A percentile compares a stretch with the other conserved stretches of the same genome.
Evolutionary conservation across 805 yeast genomes (phyloP).

Genomic region (Hanseniaspora thailandica): DNA sequence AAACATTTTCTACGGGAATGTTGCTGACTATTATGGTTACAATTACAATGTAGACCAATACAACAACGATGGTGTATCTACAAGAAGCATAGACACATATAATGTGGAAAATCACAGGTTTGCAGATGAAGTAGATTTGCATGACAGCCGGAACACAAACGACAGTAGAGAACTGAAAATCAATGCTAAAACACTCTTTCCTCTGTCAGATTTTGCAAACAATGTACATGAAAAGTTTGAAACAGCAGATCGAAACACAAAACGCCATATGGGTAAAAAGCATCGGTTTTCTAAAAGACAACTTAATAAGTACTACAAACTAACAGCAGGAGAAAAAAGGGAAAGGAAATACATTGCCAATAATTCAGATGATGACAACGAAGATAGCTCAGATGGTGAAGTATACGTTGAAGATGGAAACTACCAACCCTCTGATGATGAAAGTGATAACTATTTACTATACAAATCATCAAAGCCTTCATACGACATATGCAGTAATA

Average conservation of each 20-base stretch:
- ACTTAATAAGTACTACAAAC: neutral
- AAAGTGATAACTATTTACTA: neutral
- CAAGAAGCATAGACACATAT: neutral
- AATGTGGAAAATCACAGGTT: neutral
- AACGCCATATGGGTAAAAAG: neutral
- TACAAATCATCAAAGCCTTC: neutral
- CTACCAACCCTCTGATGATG: slow-evolving; percentile 5
- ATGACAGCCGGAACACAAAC: neutral
- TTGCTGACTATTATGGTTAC: neutral
- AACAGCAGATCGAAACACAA: neutral
- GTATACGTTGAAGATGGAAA: neutral
- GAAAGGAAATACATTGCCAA: neutral
- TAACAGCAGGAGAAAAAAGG: slow-evolving; percentile 1
- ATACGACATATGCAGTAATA: neutral
- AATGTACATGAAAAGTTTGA: neutral
- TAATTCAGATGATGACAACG: neutral
- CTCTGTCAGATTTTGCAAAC: slow-evolving; percentile 1
- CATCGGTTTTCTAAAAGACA: slow-evolving; percentile 1
- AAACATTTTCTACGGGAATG: neutral
- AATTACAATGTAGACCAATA: neutral
- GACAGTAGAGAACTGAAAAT: neutral
- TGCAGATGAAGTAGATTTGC: neutral
- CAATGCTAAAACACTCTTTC: neutral
- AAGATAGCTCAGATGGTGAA: neutral
- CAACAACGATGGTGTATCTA: neutral